Conservation (phyloP, 2,329 filamentous ascomycete species). For the Curvularia sp. region DNA sequence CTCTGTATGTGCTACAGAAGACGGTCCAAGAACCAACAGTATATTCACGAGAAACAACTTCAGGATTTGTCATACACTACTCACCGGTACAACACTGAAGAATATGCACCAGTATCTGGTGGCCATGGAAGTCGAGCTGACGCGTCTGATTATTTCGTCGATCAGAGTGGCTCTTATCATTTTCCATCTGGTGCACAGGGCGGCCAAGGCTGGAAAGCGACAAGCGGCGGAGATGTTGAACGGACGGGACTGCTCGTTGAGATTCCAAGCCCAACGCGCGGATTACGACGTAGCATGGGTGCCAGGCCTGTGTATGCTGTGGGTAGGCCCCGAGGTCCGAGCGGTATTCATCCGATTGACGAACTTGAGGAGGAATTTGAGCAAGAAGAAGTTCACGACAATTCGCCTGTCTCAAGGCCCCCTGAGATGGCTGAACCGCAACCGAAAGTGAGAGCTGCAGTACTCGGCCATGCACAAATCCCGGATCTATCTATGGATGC, state of each 20-base stretch:
- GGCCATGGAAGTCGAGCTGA: conserved; percentile 52
- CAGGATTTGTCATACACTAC: conserved; percentile 60
- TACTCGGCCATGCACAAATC: conserved; percentile 41
- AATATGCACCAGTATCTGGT: conserved; percentile 48
- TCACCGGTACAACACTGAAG: conserved; percentile 54
- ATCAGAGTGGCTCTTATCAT: conserved; percentile 38
- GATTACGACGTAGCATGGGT: conserved; percentile 53
- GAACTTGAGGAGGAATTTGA: conserved; percentile 64
- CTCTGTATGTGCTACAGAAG: conserved; percentile 59
- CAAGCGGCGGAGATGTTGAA: conserved; percentile 50
- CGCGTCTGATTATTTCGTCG: conserved; percentile 44
- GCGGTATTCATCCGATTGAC: conserved; percentile 68
- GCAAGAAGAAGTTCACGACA: conserved; percentile 27
- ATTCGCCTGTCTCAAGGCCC: conserved; percentile 21
- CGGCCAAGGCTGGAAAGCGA: conserved; percentile 44
- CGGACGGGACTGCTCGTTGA: conserved; percentile 58
- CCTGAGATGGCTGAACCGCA: conserved; percentile 38
- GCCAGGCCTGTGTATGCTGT: conserved; percentile 57
- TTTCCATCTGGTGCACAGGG: conserved; percentile 33
- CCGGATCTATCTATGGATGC: conserved; percentile 55
- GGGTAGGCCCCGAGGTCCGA: conserved; percentile 58
- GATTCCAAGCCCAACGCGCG: conserved; percentile 58
- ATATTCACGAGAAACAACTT: conserved; percentile 62
- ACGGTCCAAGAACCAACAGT: conserved; percentile 51
- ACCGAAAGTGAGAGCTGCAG: conserved; percentile 26